Evolutionary conservation across 768 basidiomycete genomes (phyloP), one percentile per base, ranked within the genome.

Genomic region (Phanerodontia chrysosporium): DNA sequence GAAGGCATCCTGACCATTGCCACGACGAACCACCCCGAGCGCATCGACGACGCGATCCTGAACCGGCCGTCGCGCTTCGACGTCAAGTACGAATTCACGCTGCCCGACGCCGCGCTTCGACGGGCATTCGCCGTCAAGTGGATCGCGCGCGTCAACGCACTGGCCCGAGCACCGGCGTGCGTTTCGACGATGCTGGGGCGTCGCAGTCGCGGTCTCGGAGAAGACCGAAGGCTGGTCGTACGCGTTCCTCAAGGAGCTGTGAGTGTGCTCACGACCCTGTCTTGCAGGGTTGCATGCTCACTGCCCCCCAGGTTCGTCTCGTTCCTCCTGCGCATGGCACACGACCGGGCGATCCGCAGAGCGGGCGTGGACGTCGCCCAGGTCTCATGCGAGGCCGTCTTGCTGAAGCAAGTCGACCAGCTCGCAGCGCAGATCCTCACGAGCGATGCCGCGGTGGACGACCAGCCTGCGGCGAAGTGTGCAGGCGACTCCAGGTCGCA

Each of bases 31-130:
- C 76, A 78, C 64, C 72, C 76, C 32, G 78, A 78, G 55, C 62
- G 66, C n/a, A 72, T 78, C 39, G 77, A 78, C 53, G 72, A 73
- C 28, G 75, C 74, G 5, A 64, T 78, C 5, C 70, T 74, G n/a
- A 76, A 72, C 58, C 69, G 78, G 13, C 76, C 76, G 4, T 73
- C 71, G 29, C 68, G 77, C 16, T 79, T 79, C 59, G 78, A 79
- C 62, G 66, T 76, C 36, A 78, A 78, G 56, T 78, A 76, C 72
- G 70, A 62, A 6, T 78, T 77, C 63, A 65, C 64, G 25, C 64
- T 73, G 53, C 78, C 78, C 0, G 64, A 35, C 35, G 42, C 54
- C 14, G 63, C 49, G 12, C 72, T 77, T 45, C 69, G 78, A 29
- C 60, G 61, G 14, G 60, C 58, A 21, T 79, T 78, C 58, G 71